Percentiles rank a stretch among this genome's conserved stretches.
Conservation (phyloP, 2,329 filamentous ascomycete genomes). For the Nannizzia gypsea region DNA sequence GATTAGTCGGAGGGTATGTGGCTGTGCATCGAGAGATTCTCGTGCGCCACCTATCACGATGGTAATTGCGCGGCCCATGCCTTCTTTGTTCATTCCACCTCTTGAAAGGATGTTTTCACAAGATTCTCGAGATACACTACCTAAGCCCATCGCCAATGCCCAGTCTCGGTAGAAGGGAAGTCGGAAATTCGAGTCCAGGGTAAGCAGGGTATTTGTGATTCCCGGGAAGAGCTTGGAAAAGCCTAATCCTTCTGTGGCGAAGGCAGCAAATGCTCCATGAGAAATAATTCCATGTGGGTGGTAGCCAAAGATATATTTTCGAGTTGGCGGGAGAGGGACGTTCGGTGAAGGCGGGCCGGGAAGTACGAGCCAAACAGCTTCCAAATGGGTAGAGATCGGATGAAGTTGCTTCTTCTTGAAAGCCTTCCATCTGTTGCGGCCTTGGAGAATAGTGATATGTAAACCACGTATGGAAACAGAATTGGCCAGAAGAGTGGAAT, state of each 20-base stretch:
- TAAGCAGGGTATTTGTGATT: conserved; percentile 86
- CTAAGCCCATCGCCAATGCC: conserved; percentile 74
- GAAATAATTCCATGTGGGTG: conserved; percentile 97
- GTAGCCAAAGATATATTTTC: conserved; percentile 95
- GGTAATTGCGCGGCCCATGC: conserved; percentile 89
- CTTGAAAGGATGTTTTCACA: conserved; percentile 78
- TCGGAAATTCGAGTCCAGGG: conserved; percentile 90
- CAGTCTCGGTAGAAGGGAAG: conserved; percentile 92
- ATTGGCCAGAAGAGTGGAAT: conserved; percentile 87
- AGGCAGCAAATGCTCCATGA: conserved; percentile 86
- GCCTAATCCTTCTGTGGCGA: conserved; percentile 78
- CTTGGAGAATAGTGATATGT: conserved; percentile 63
- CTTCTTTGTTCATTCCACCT: conserved; percentile 64
- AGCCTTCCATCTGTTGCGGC: conserved; percentile 65
- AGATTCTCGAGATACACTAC: conserved; percentile 79
- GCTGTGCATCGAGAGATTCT: conserved; percentile 80
- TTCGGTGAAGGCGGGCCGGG: conserved; percentile 77
- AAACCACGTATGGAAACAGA: conserved; percentile 64
- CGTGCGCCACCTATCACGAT: conserved; percentile 89
- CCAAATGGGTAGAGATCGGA: conserved; percentile 68
- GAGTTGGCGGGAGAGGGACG: conserved; percentile 63
- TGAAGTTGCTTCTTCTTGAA: conserved; percentile 58
- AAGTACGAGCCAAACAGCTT: conserved; percentile 86
- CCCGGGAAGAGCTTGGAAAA: conserved; percentile 83
- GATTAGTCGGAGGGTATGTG: conserved; percentile 63